Percentiles rank a stretch among this genome's conserved stretches.
Conservation (phyloP, 176 grass and related monocot species). For the Poa annua region DNA sequence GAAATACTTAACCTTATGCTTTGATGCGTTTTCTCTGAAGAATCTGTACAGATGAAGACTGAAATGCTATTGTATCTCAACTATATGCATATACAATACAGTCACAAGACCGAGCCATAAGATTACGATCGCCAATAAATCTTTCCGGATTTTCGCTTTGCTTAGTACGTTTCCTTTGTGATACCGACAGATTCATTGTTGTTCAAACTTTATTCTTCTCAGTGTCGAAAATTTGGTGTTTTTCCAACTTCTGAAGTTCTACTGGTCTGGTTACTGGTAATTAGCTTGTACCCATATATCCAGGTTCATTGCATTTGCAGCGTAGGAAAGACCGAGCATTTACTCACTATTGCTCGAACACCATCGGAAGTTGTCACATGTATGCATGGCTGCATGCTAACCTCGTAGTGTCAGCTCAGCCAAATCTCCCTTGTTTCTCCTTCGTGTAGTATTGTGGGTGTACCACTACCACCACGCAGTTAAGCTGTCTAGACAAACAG, state of each 20-base stretch:
- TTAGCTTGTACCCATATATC: not conserved
- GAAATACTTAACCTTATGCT: not conserved
- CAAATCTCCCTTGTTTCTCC: not conserved
- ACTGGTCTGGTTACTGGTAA: not conserved
- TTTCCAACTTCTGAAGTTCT: not conserved
- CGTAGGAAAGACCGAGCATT: not conserved
- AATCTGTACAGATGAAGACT: slow-evolving; percentile 44
- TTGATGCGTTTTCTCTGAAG: slow-evolving; percentile 18
- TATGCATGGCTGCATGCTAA: not conserved
- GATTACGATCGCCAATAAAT: not conserved
- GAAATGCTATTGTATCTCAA: slow-evolving; percentile 13
- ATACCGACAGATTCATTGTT: not conserved
- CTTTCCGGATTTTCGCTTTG: not conserved
- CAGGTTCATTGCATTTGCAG: not conserved
- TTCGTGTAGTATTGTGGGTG: not conserved
- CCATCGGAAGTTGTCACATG: not conserved
- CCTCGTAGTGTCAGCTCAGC: not conserved
- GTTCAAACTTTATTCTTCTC: not conserved
- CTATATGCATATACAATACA: not conserved
- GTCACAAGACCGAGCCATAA: not conserved
- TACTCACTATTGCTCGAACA: not conserved
- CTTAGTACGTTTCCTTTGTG: not conserved
- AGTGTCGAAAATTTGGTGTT: not conserved
- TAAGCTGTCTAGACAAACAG: not conserved
- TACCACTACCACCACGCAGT: not conserved